Base-by-base conservation (phyloP, 2,329 filamentous ascomycete species). In the Aspergillus bombycis region DNA sequence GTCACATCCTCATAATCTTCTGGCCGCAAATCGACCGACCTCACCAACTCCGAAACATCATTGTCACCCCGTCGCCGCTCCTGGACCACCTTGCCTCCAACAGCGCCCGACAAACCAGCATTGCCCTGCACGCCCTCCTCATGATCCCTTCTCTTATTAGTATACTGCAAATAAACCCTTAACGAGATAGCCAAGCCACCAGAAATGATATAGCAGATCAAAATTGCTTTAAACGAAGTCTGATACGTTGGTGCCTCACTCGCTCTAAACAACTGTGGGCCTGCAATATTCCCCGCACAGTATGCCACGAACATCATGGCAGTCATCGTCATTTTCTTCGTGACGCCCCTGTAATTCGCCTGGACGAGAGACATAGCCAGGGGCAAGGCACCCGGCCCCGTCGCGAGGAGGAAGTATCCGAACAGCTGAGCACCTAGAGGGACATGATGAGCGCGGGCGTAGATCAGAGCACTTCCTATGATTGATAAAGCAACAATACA, bases 301-400 rank as follows among this genome's bases (percentile, higher is more conserved):
- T 87, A 88, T 3, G 81, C 82, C 11, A 86, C 70, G 65, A 88
- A 86, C 4, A 87, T 72, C 68, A 87, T 68, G 0, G 84, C 84
- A 1, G 84, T 87, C 61, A 87, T 82, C 8, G 85, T 86, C 80
- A 86, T 85, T 73, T 87, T 88, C 78, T 88, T 88, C 36, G 85
- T 86, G 23, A 86, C 83, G 19, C 85, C 85, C 14, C 82, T 80
- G 67, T 82, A 85, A 70, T 88, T 87, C 19, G 83, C 79, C 70
- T 85, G 83, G 4, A 86, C 82, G 0, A 88, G 80, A 0, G 85
- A 82, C 74, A 88, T 80, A 12, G 81, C 80, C 1, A 88, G 79
- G 0, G 86, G 85, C 75, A 88, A 80, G 1, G 82, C 82, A 0
- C 83, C 79, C 0, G 86, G 82, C 0, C 85, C 85, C 0, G 83